phyloP scores from a whole-genome alignment of 257 asterid genomes.

The Capsicum baccatum region DNA sequence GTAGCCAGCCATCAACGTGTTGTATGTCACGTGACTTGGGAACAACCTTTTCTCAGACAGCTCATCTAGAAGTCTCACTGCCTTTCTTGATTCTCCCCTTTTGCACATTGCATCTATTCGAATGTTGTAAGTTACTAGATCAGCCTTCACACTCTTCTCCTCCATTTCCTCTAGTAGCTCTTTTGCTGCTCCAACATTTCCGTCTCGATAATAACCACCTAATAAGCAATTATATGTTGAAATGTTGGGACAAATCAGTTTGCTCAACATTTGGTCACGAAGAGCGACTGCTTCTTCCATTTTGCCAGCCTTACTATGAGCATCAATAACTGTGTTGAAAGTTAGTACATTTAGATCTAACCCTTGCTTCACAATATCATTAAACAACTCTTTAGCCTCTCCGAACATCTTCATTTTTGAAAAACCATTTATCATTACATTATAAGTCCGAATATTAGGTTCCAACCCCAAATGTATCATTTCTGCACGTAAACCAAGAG shows the following conservation, averaged over 20 bases:
- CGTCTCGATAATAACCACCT: conserved; percentile 66
- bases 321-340: conserved; percentile 72
- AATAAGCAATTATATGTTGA: conserved; percentile 83
- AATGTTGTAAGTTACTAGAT: conserved; percentile 75
- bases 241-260: conserved; percentile 58
- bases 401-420: conserved; percentile 58
- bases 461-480: conserved; percentile 63
- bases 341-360: conserved; percentile 53
- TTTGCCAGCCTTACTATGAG: conserved; percentile 66
- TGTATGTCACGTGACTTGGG: conserved; percentile 76
- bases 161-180: conserved; percentile 68
- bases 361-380: conserved; percentile 56
- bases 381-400: conserved; percentile 70
- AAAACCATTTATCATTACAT: conserved; percentile 63
- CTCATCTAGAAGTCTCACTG: conserved; percentile 73
- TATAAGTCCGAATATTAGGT: conserved; percentile 72
- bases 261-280: conserved; percentile 58
- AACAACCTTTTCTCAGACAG: conserved; percentile 60
- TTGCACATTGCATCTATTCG: conserved; percentile 69
- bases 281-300: conserved; percentile 60
- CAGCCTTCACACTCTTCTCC: conserved; percentile 61
- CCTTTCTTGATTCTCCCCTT: conserved; percentile 65
- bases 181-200: conserved; percentile 51
- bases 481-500: conserved; percentile 59
- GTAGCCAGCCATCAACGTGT: conserved; percentile 70